Percentiles rank a stretch among this genome's conserved stretches.
phyloP scores from a whole-genome alignment of 768 basidiomycete genomes.

The Boletus speciosus region DNA sequence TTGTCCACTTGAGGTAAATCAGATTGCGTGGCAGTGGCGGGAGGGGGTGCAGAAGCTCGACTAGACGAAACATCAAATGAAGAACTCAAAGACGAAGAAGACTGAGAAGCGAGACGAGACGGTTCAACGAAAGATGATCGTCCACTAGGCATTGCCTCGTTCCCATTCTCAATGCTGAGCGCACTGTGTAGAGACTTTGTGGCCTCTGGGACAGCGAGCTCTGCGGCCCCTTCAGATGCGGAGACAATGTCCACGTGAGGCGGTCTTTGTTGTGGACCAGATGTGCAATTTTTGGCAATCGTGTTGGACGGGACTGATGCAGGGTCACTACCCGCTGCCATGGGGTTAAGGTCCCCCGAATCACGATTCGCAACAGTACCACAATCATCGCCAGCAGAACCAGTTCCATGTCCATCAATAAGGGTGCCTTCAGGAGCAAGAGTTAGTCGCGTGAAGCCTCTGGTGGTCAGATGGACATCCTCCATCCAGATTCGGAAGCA shows the following conservation, averaged over 20 bases:
- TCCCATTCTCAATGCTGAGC: constrained; percentile 18
- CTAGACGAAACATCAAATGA: constrained; percentile 47
- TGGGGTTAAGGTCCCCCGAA: constrained; percentile 12
- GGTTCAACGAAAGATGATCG: constrained; percentile 27
- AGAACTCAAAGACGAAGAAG: constrained; percentile 32
- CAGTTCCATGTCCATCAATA: constrained; percentile 33
- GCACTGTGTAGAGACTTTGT: constrained; percentile 17
- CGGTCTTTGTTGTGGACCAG: constrained; percentile 18
- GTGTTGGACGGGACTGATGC: constrained; percentile 24
- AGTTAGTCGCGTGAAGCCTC: constrained; percentile 60
- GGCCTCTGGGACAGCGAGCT: constrained; percentile 16
- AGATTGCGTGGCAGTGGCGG: constrained; percentile 28
- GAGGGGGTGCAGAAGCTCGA: constrained; percentile 35
- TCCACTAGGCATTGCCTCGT: constrained; percentile 13
- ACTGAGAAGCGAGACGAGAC: constrained; percentile 31
- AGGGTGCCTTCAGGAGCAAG: constrained; percentile 40
- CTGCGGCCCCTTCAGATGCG: constrained; percentile 19
- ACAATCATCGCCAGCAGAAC: constrained; percentile 23
- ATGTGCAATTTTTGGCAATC: constrained; percentile 11
- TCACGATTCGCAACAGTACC: constrained; percentile 13
- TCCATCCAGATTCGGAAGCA: constrained; percentile 38
- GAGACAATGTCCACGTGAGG: constrained; percentile 19
- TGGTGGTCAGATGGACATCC: constrained; percentile 38
- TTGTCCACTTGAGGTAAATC: constrained; percentile 41
- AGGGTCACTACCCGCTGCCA: constrained; percentile 25